A percentile compares a stretch with the other conserved stretches of the same genome.
These are phyloP conservation scores for Triticum dicoccoides DNA, from an alignment of 176 grass and related monocot species.

Conservation along the genomic window DNA sequence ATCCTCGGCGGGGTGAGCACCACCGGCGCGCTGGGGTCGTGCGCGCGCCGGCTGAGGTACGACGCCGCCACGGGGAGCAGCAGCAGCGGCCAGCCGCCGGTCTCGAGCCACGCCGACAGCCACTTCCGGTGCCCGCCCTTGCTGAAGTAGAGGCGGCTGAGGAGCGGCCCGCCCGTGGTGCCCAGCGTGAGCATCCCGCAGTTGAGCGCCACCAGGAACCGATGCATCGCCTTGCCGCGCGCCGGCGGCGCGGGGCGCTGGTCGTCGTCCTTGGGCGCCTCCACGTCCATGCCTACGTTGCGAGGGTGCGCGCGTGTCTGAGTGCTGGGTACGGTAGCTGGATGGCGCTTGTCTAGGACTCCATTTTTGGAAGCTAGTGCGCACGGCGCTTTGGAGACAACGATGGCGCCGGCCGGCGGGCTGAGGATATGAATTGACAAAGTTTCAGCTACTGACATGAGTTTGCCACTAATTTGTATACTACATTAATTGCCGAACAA, in stretches of 20 bases:
- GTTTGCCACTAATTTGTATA: too few species aligned
- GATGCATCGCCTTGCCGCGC: constrained; percentile 13
- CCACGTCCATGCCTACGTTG: constrained; percentile 38
- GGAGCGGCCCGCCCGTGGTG: constrained; percentile 54
- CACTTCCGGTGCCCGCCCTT: constrained; percentile 57
- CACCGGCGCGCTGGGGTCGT: neutral
- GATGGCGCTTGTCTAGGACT: neutral
- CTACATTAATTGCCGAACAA: too few species aligned
- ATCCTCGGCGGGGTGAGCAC: constrained; percentile 40
- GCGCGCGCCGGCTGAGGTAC: constrained; percentile 30
- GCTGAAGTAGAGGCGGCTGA: constrained; percentile 61
- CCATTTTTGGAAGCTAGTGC: neutral
- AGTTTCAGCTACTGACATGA: neutral
- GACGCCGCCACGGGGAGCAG: constrained; percentile 32
- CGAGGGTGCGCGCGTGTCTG: neutral
- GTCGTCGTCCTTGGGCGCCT: constrained; percentile 15
- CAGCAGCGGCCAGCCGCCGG: constrained; percentile 58
- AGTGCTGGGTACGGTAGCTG: neutral
- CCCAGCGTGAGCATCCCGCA: constrained; percentile 50
- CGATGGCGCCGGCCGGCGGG: neutral
- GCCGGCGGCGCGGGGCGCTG: neutral
- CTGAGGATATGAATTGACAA: neutral
- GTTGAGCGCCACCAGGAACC: constrained; percentile 47
- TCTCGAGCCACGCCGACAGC: constrained; percentile 58
- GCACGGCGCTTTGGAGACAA: constrained; percentile 7